Evolutionary conservation across 495 filamentous ascomycete species (phyloP), one percentile per base, ranked within the genome.

Genomic region (Penicillium soppii): DNA sequence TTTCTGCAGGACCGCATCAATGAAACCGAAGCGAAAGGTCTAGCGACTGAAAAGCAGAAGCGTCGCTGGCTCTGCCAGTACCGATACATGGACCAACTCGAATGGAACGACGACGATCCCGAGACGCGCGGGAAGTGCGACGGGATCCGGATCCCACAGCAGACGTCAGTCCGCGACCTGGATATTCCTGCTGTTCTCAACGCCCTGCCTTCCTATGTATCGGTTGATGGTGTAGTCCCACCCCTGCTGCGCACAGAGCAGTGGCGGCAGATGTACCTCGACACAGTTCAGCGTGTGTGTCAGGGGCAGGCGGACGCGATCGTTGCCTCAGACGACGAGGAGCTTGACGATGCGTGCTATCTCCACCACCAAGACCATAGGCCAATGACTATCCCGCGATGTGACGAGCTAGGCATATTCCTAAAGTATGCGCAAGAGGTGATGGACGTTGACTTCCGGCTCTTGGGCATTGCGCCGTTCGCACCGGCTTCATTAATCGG

Each of bases 161-260:
- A 38, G 1, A 17, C 22, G 8, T 23, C 32, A 1, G 2, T 37
- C 12, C 36, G 6, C 22, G 16, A 36, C 36, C 8, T 36, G 30
- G 4, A 37, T 20, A 47, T 47, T 5, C n/a, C n/a, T n/a, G n/a
- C n/a, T n/a, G n/a, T n/a, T n/a, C n/a, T n/a, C n/a, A n/a, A n/a
- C n/a, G n/a, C n/a, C n/a, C n/a, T n/a, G n/a, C n/a, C n/a, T n/a
- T n/a, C n/a, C n/a, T n/a, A n/a, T n/a, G n/a, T n/a, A n/a, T n/a
- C n/a, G n/a, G n/a, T n/a, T n/a, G 45, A 47, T 29, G 45, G 45
- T n/a, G 27, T 47, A 12, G 38, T 47, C 10, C 45, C 45, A 13
- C 22, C 45, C 15, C 26, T 12, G 13, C 12, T 47, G 10, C 20
- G 17, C 13, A 47, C 32, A 4, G 33, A 47, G 4, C 20, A 47